Evolutionary conservation across 2,329 filamentous ascomycete genomes (phyloP), one percentile per base, ranked within the genome.

Genomic region (Ophiostoma quercus): DNA sequence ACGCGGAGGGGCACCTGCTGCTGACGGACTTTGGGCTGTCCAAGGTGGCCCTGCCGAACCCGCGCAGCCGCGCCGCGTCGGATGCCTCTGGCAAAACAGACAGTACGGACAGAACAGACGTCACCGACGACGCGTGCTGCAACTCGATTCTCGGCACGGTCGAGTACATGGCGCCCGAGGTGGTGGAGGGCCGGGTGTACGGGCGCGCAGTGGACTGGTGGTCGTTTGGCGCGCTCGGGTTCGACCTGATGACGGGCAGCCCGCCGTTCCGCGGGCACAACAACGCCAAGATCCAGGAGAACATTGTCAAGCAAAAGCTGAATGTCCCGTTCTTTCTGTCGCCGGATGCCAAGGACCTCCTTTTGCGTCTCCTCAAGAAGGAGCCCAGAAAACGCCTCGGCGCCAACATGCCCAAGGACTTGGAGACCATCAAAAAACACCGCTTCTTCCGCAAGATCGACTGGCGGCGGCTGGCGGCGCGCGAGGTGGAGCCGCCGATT

Each of bases 91-190:
- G 25, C 25, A 29, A 29, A 1, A 57, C 47, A 2, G 65, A 16
- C 6, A 22, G 14, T 22, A 67, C 67, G n/a, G 67, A 19, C 14
- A 16, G 16, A 1, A 47, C 43, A 16, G 43, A 47, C 7, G 66
- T 65, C 16, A 67, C 72, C 11, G 71, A 71, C 66, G 82, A 84
- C 54, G 82, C 79, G 69, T 97, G 94, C 84, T 97, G 94, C 84
- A 92, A 93, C 80, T 97, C 92, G 60, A 90, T 97, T 74, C 87
- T 97, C 11, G 95, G 95, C 67, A 99, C 95, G 0, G 90, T 97
- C 71, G 95, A 98, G 78, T 99, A 99, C 84, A 99, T 99, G 95
- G 96, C 95, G 0, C 95, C 95, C 0, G 95, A 99, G 80, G 91
- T 99, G 68, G 88, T 99, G 72, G 86, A 89, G 72, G 94, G 93